Conservation (phyloP, 2,329 filamentous ascomycete species). For the Alternaria sp. region DNA sequence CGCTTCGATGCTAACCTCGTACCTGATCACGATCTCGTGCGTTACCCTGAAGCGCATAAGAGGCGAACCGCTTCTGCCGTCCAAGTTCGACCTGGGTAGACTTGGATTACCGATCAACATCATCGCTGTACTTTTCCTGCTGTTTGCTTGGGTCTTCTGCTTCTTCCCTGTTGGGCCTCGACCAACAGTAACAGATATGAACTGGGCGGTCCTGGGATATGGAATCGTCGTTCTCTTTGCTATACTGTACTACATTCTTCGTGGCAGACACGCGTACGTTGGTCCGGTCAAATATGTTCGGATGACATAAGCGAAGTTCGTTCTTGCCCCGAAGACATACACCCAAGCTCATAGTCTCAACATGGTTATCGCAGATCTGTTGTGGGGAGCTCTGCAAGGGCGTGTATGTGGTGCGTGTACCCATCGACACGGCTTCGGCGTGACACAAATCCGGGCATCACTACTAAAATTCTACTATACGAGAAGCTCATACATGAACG, state of each 20-base stretch:
- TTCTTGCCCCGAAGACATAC: background rate
- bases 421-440: background rate
- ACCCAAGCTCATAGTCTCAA: background rate
- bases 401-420: background rate
- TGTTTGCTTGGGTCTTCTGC: constrained; percentile 51
- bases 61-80: constrained; percentile 51
- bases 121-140: constrained; percentile 48
- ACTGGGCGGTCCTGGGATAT: constrained; percentile 55
- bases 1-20: constrained; percentile 25
- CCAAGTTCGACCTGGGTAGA: constrained; percentile 55
- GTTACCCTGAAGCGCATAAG: constrained; percentile 53
- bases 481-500: background rate
- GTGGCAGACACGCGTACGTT: constrained; percentile 49
- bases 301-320: constrained; percentile 4
- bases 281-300: constrained; percentile 28
- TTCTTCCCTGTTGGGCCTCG: constrained; percentile 51
- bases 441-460: background rate
- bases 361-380: background rate
- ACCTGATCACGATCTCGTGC: constrained; percentile 53
- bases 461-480: background rate
- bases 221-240: constrained; percentile 51
- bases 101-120: constrained; percentile 53
- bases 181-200: constrained; percentile 55
- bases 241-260: constrained; percentile 49
- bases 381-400: background rate